phyloP scores from a whole-genome alignment of 169 alveolate species.

The Eimeria brunetti region DNA sequence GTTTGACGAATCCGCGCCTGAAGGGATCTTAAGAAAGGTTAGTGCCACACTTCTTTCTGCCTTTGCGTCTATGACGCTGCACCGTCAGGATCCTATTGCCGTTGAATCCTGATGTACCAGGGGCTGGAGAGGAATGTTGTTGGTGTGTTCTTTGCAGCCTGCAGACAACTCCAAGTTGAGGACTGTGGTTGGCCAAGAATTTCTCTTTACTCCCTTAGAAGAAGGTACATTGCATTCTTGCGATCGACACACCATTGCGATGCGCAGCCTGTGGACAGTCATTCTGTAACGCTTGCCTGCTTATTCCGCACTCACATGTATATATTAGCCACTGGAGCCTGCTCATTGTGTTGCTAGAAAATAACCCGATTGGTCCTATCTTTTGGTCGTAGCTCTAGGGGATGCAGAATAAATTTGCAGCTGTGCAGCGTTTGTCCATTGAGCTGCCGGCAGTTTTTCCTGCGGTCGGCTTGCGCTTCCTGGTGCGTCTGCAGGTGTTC shows the following conservation, averaged over 20 bases:
- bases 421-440: background rate
- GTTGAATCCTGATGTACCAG: background rate
- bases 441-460: background rate
- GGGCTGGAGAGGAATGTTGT: background rate
- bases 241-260: background rate
- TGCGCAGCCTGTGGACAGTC: background rate
- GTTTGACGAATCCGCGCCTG: slow-evolving; percentile 50
- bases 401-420: background rate
- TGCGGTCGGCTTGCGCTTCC: background rate
- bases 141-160: slow-evolving; percentile 40
- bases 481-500: slow-evolving; percentile 44
- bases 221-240: slow-evolving; percentile 20
- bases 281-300: background rate
- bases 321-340: background rate
- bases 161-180: slow-evolving; percentile 64
- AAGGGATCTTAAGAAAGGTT: slow-evolving; percentile 56
- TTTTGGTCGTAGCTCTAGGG: background rate
- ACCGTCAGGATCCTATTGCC: background rate
- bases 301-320: background rate
- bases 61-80: background rate
- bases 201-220: slow-evolving; percentile 52
- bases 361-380: background rate
- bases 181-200: slow-evolving; percentile 33
- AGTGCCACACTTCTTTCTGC: background rate
- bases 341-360: background rate